These are phyloP conservation scores for Saprolegnia parasitica DNA, from an alignment of 352 stramenopile genomes.

Conservation along the genomic window DNA sequence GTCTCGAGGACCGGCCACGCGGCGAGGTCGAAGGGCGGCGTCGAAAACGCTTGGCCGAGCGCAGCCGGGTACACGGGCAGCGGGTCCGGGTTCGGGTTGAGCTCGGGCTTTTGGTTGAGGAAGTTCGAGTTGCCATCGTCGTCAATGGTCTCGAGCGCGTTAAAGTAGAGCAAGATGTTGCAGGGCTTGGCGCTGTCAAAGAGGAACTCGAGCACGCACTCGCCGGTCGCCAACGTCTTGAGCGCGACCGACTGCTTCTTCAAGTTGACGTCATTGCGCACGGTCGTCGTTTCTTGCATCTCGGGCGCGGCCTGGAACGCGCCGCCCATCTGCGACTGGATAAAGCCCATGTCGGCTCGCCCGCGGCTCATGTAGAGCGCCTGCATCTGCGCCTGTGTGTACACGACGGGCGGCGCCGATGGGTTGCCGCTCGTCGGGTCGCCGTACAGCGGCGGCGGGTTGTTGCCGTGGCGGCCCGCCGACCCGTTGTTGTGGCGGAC, in stretches of 20 bases:
- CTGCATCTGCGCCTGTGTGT: slow-evolving; percentile 79
- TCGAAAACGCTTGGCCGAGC: slow-evolving; percentile 49
- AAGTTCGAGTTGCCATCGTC: slow-evolving; percentile 33
- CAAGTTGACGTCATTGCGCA: slow-evolving; percentile 83
- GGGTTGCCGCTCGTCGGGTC: slow-evolving; percentile 42
- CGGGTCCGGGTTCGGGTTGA: slow-evolving; percentile 9
- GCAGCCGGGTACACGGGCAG: slow-evolving; percentile 43
- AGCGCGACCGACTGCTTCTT: slow-evolving; percentile 76
- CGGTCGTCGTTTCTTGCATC: slow-evolving; percentile 76
- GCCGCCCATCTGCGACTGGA: slow-evolving; percentile 53
- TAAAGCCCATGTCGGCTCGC: slow-evolving; percentile 78
- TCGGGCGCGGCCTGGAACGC: slow-evolving; percentile 55
- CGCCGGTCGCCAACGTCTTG: slow-evolving; percentile 30
- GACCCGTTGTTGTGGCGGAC: slow-evolving; percentile 35
- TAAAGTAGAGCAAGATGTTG: slow-evolving; percentile 55
- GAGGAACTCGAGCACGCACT: slow-evolving; percentile 55
- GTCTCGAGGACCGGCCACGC: slow-evolving; percentile 41
- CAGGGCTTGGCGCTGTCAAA: slow-evolving; percentile 78
- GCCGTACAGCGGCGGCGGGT: slow-evolving; percentile 47
- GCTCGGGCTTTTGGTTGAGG: slow-evolving; percentile 15
- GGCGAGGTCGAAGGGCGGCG: slow-evolving; percentile 42
- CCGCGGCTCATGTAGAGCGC: slow-evolving; percentile 74
- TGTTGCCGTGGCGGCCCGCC: slow-evolving; percentile 34
- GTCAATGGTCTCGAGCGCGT: slow-evolving; percentile 63
- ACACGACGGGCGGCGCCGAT: slow-evolving; percentile 38